Evolutionary conservation across 169 alveolate genomes (phyloP), one percentile per base, ranked within the genome.

Genomic region (Plasmodium relictum): DNA sequence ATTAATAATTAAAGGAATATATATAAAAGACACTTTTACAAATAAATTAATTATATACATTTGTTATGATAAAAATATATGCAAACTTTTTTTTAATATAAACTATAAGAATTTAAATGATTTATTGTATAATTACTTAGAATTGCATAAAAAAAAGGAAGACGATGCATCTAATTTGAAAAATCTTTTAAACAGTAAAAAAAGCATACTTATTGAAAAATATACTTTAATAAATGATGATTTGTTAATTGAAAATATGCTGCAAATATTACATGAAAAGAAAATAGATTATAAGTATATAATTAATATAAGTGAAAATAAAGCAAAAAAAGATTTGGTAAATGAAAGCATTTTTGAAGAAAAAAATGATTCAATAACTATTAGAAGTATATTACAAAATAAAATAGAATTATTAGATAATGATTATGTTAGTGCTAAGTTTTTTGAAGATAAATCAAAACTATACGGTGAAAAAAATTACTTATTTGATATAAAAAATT

Each of bases 231-330:
- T 83, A 16, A 88, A 59, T 71, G 91, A 89, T 18, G 93, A 93
- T 39, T 74, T 74, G 41, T 37, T 89, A 6, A 68, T 88, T 48
- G 87, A 89, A 58, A 74, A 92, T 74, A 66, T 88, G 31, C 16
- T 93, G 24, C 88, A 91, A 16, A 14, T 66, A 14, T 41, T 93
- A 16, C 39, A n/a, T 9, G 73, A 56, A 61, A 66, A 44, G 31
- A 52, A 45, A 24, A 50, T 68, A 10, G 14, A 83, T 59, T 71
- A 83, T 16, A 68, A 56, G 18, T 83, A 83, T 83, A 20, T 83
- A 0, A 48, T 83, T 3, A 83, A 83, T 52, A 10, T 83, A 10
- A 39, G 37, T 56, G 83, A 66, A 14, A 44, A 59, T 6, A 63
- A 26, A n/a, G 62, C 26, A 3, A 8, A 42, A 1, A 50, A 65